phyloP scores from a whole-genome alignment of 768 basidiomycete species.

The Trametes villosa region DNA sequence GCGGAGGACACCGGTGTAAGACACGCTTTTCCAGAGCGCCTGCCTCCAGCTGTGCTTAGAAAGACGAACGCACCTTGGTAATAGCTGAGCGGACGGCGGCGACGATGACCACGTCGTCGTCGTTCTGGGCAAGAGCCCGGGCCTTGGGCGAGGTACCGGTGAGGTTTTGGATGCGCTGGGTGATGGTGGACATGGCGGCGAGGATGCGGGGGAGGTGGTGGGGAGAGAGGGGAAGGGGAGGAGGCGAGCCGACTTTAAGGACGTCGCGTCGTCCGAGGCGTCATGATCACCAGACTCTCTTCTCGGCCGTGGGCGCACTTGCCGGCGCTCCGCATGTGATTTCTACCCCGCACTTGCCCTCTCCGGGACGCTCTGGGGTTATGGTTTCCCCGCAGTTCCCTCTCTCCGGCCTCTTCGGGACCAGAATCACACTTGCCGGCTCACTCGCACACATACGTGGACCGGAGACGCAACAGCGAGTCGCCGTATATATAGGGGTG shows the following conservation, averaged over 20 bases:
- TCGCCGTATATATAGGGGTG: neutral
- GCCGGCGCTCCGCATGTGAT: conserved; percentile 17
- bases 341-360: conserved; percentile 12
- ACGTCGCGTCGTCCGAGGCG: conserved; percentile 4
- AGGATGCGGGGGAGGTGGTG: neutral
- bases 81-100: conserved; percentile 88
- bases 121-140: conserved; percentile 68
- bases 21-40: too few species aligned
- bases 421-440: neutral
- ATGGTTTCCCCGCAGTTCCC: neutral
- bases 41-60: neutral
- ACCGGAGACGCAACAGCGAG: neutral
- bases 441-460: neutral
- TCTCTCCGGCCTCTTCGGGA: neutral
- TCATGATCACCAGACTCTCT: conserved; percentile 9
- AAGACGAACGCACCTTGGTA: conserved; percentile 68
- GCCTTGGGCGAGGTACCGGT: conserved; percentile 51
- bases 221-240: neutral
- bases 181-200: conserved; percentile 27
- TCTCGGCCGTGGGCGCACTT: conserved; percentile 6
- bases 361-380: neutral
- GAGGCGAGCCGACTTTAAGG: neutral
- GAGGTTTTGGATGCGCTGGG: conserved; percentile 28
- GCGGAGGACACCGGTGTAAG: neutral
- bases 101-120: conserved; percentile 91